Evolutionary conservation across 371 early-diverging fungal genomes (phyloP).

Genomic region (Mycotypha africana): DNA sequence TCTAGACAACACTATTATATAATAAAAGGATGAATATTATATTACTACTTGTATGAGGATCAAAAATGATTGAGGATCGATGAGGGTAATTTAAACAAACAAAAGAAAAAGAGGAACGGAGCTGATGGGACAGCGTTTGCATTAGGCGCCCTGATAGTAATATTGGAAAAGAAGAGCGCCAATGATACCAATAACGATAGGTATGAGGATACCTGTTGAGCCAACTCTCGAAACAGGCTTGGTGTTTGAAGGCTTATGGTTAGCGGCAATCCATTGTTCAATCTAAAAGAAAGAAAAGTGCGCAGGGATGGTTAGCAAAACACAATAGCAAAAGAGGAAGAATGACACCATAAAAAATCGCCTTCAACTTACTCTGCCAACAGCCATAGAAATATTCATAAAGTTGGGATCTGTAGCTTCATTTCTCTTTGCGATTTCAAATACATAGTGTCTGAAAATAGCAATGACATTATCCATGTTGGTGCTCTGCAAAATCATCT

Average conservation of each 20-base stretch:
- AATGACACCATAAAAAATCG: not conserved
- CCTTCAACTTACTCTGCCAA: slow-evolving; percentile 37
- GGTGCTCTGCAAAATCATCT: slow-evolving; percentile 59
- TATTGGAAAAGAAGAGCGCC: slow-evolving; percentile 19
- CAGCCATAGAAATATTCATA: slow-evolving; percentile 55
- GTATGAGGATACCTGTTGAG: slow-evolving; percentile 15
- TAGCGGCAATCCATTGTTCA: slow-evolving; percentile 40
- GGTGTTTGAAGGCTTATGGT: slow-evolving; percentile 15
- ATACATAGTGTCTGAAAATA: slow-evolving; percentile 64
- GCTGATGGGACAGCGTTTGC: too few relatives aligned
- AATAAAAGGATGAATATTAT: not conserved
- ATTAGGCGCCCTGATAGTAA: slow-evolving; percentile 8
- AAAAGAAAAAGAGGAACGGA: too few relatives aligned
- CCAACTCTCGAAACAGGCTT: too few relatives aligned
- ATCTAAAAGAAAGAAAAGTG: slow-evolving; percentile 14
- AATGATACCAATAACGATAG: slow-evolving; percentile 28
- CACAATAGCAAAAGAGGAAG: too few relatives aligned
- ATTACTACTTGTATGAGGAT: not conserved
- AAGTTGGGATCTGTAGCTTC: slow-evolving; percentile 66
- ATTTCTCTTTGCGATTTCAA: slow-evolving; percentile 62
- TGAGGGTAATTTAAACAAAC: too few relatives aligned
- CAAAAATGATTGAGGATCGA: too few relatives aligned
- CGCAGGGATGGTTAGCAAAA: too few relatives aligned
- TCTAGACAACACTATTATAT: not conserved
- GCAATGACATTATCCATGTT: slow-evolving; percentile 56